Conservation (phyloP, 2,329 filamentous ascomycete species). For the Colletotrichum ledebouriae region DNA sequence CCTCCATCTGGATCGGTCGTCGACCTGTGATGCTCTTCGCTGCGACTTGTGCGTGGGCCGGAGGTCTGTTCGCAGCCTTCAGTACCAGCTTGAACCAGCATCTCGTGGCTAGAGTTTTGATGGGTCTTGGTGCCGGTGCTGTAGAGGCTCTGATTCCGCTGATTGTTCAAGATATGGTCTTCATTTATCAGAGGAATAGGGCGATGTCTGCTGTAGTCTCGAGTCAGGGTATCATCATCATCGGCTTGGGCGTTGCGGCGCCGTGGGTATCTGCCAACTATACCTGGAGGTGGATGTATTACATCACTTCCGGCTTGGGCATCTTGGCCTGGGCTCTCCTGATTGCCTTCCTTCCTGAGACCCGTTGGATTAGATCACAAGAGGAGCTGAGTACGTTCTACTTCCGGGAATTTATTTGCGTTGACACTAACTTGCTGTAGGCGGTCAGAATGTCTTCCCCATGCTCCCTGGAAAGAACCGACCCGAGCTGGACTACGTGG, state of each 20-base stretch:
- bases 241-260: slow-evolving; percentile 47
- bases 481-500: slow-evolving; percentile 47
- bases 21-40: slow-evolving; percentile 52
- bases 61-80: slow-evolving; percentile 52
- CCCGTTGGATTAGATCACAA: slow-evolving; percentile 49
- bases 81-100: slow-evolving; percentile 49
- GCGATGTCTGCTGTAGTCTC: slow-evolving; percentile 50
- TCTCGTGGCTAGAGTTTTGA: slow-evolving; percentile 49
- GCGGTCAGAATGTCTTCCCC: slow-evolving; percentile 43
- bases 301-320: slow-evolving; percentile 49
- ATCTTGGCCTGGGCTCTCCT: slow-evolving; percentile 51
- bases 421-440: slow-evolving; percentile 10
- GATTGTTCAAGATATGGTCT: slow-evolving; percentile 55
- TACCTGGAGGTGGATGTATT: slow-evolving; percentile 54
- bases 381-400: slow-evolving; percentile 47
- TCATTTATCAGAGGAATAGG: slow-evolving; percentile 54
- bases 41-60: slow-evolving; percentile 50
- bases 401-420: accelerated
- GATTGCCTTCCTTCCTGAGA: slow-evolving; percentile 52
- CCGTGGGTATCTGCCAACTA: slow-evolving; percentile 50
- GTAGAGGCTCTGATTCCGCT: slow-evolving; percentile 54
- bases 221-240: slow-evolving; percentile 49
- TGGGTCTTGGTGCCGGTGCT: slow-evolving; percentile 53
- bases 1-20: slow-evolving; percentile 53
- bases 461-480: slow-evolving; percentile 47